A percentile compares a stretch with the other conserved stretches of the same genome.
These are phyloP conservation scores for Phytophthora lateralis DNA, from an alignment of 352 stramenopile genomes.

Conservation along the genomic window DNA sequence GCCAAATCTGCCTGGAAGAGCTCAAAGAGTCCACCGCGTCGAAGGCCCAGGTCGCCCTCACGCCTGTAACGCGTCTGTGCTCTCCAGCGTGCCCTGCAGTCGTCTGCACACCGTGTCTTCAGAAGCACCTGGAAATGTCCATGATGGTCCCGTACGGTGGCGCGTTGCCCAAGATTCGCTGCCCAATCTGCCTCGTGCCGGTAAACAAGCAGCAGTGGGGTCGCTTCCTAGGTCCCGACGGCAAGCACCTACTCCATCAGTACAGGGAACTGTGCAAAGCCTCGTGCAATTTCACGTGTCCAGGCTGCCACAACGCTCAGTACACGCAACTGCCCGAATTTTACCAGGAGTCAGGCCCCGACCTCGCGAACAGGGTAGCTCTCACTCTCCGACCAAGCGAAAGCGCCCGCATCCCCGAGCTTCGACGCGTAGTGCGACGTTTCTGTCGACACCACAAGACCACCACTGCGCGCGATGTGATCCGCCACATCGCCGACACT, in stretches of 20 bases:
- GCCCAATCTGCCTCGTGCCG: slow-evolving; percentile 41
- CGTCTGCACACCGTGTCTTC: slow-evolving; percentile 43
- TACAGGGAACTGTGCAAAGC: slow-evolving; percentile 23
- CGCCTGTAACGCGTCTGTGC: slow-evolving; percentile 31
- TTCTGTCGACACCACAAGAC: slow-evolving; percentile 25
- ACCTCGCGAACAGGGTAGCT: slow-evolving; percentile 4
- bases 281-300: slow-evolving; percentile 35
- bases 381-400: slow-evolving; percentile 9
- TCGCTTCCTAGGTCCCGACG: not conserved
- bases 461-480: slow-evolving; percentile 21
- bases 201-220: slow-evolving; percentile 39
- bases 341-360: slow-evolving; percentile 3
- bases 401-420: slow-evolving; percentile 10
- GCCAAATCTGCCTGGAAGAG: slow-evolving; percentile 52
- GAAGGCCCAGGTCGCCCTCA: not conserved
- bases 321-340: slow-evolving; percentile 38
- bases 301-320: slow-evolving; percentile 31
- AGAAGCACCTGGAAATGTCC: slow-evolving; percentile 28
- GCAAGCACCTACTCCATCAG: not conserved
- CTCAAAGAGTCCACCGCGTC: not conserved
- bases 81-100: slow-evolving; percentile 30
- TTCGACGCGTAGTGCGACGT: slow-evolving; percentile 20
- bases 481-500: slow-evolving; percentile 2
- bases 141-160: slow-evolving; percentile 42
- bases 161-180: slow-evolving; percentile 46